Conservation (phyloP, 345 rosid species). For the Rhodamnia rubescens region DNA sequence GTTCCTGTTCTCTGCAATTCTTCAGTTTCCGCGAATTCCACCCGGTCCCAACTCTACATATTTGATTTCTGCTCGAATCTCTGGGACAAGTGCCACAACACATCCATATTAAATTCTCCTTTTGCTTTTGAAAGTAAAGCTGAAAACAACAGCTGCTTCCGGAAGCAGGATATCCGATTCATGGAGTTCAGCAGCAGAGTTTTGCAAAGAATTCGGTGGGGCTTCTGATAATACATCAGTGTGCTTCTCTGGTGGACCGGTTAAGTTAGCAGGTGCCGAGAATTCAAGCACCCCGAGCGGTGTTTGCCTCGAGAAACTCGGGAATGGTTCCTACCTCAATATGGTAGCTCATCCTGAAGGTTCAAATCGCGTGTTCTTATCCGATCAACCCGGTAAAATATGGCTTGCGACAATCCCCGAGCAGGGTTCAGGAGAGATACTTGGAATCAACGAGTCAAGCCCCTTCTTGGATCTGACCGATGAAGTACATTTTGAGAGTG, state of each 20-base stretch:
- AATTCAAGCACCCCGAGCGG: conserved; percentile 38
- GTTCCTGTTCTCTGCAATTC: conserved; percentile 92
- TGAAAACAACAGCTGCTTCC: conserved; percentile 27
- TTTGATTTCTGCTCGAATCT: conserved; percentile 59
- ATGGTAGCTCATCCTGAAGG: conserved; percentile 93
- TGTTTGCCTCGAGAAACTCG: conserved; percentile 73
- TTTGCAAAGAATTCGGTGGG: conserved; percentile 62
- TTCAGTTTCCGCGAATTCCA: conserved; percentile 39
- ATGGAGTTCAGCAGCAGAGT: conserved; percentile 59
- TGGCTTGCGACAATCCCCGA: conserved; percentile 67
- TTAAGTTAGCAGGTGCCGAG: conserved; percentile 17
- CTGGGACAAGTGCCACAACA: conserved; percentile 79
- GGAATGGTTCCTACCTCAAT: conserved; percentile 54
- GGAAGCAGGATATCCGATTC: conserved; percentile 32
- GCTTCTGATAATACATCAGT: conserved; percentile 30
- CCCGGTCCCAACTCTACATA: conserved; percentile 30
- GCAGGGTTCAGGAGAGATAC: conserved; percentile 44
- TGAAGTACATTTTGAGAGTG: conserved; percentile 46
- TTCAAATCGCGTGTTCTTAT: conserved; percentile 62
- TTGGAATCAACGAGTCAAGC: conserved; percentile 42
- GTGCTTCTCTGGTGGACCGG: conserved; percentile 55
- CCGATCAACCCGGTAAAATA: conserved; percentile 52
- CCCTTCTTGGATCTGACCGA: conserved; percentile 77
- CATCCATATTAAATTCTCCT: conserved; percentile 51
- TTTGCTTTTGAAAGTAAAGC: conserved; percentile 54